These are phyloP conservation scores for Chaetomiaceae sp. DNA, from an alignment of 2,329 filamentous ascomycete genomes.

Conservation along the genomic window DNA sequence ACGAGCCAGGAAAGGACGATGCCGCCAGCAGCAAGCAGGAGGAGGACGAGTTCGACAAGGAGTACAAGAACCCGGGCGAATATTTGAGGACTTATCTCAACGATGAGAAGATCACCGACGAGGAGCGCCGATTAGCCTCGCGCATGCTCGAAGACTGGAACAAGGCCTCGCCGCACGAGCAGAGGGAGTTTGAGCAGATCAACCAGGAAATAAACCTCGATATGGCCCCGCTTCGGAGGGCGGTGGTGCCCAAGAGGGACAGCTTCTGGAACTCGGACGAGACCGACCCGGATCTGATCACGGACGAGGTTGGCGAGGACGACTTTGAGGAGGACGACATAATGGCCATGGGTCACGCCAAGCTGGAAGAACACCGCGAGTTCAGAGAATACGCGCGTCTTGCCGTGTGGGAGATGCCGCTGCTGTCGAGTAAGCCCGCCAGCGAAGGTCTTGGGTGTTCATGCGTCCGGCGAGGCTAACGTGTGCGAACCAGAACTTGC, in stretches of 20 bases:
- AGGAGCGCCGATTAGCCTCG: conserved; percentile 19
- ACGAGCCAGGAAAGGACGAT: conserved; percentile 10
- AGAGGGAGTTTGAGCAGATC: conserved; percentile 17
- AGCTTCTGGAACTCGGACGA: conserved; percentile 49
- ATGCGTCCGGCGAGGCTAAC: conserved; percentile 15
- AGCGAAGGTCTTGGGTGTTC: not conserved
- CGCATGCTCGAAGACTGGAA: conserved; percentile 22
- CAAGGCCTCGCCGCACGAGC: conserved; percentile 10
- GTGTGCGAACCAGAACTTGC: conserved; percentile 59
- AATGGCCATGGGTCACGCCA: conserved; percentile 73
- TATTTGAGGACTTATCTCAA: conserved; percentile 13
- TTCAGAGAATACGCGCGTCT: conserved; percentile 82
- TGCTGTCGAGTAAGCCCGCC: conserved; percentile 67
- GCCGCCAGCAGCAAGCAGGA: conserved; percentile 6
- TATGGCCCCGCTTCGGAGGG: conserved; percentile 25
- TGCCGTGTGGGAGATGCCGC: conserved; percentile 91
- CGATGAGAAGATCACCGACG: conserved; percentile 22
- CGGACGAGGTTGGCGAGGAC: conserved; percentile 51
- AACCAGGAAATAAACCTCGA: conserved; percentile 19
- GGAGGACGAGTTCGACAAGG: conserved; percentile 9
- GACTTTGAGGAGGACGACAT: conserved; percentile 80
- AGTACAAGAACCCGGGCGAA: conserved; percentile 18
- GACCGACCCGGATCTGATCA: conserved; percentile 42
- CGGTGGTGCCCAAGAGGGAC: conserved; percentile 28
- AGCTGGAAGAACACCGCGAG: conserved; percentile 84